These are phyloP conservation scores for Aplosporella prunicola DNA, from an alignment of 2,329 filamentous ascomycete genomes.

Conservation along the genomic window DNA sequence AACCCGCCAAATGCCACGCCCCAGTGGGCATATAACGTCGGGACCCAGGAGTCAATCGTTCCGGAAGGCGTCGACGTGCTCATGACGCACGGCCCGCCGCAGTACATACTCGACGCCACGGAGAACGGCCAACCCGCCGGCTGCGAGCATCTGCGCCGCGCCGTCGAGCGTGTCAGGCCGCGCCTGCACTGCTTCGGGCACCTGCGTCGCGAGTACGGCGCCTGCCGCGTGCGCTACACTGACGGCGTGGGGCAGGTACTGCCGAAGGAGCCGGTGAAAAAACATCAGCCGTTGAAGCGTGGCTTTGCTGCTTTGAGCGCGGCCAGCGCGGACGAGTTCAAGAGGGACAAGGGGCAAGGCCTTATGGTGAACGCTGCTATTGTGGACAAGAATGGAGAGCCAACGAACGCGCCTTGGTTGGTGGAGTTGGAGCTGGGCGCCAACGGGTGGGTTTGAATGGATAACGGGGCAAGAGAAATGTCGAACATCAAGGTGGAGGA, in stretches of 20 bases:
- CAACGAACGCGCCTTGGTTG: slow-evolving; percentile 46
- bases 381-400: slow-evolving; percentile 39
- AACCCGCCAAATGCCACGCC: slow-evolving; percentile 33
- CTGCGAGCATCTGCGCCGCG: slow-evolving; percentile 45
- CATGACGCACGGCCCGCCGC: slow-evolving; percentile 53
- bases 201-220: slow-evolving; percentile 46
- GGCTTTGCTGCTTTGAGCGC: slow-evolving; percentile 1
- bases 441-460: too few species aligned
- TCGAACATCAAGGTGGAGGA: too few species aligned
- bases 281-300: slow-evolving; percentile 1
- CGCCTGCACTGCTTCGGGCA: slow-evolving; percentile 52
- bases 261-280: slow-evolving; percentile 4
- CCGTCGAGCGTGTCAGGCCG: slow-evolving; percentile 42
- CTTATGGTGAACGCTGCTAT: slow-evolving; percentile 51
- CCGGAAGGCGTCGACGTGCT: slow-evolving; percentile 44
- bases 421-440: slow-evolving; percentile 34
- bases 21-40: slow-evolving; percentile 13
- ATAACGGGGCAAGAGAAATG: too few species aligned
- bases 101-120: slow-evolving; percentile 39
- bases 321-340: slow-evolving; percentile 1
- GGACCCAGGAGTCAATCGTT: slow-evolving; percentile 16
- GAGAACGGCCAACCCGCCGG: slow-evolving; percentile 34
- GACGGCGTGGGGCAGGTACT: not conserved
- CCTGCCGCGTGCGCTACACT: slow-evolving; percentile 28
- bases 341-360: slow-evolving; percentile 37